Evolutionary conservation across 164 flowering plant genomes (phyloP), one percentile per base, ranked within the genome.

Genomic region (Dillenia turbinata): DNA sequence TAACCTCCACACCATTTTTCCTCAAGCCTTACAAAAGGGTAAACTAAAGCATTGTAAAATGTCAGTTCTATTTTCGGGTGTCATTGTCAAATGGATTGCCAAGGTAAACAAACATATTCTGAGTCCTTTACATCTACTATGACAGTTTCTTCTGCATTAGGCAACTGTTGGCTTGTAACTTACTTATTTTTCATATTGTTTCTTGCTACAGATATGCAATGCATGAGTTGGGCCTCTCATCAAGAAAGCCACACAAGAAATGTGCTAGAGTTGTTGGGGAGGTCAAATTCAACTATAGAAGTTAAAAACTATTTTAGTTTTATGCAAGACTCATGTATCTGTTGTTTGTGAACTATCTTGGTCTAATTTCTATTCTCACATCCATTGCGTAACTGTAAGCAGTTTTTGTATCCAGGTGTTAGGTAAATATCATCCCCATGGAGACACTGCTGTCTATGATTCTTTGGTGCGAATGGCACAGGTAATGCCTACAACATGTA

Each of bases 241-340:
- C 99, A 16, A 79, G 82, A 67, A 94, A 84, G 70, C 99, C 99
- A 44, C 78, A 71, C 79, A 94, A 85, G 78, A 91, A 94, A 78
- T 94, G 99, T 80, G 99, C 99, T 26, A 78, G 97, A 73, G 96
- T 94, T 67, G 95, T 94, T 72, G 97, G 97, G 44, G 97, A 91
- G 95, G 97, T 87, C 61, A 60, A 49, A 7, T 12, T 45, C 43
- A 45, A 49, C 61, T 57, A 10, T 52, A 17, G 8, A n/a, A 40
- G 19, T 50, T 62, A 46, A 22, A 53, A 9, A 8, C 8, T 16
- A 15, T n/a, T 44, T 48, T 33, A 14, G 47, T 19, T 13, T 62
- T 62, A 10, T 57, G 40, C 40, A 33, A 33, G 40, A 33, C 40
- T 33, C 40, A 33, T 33, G 40, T 33, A 33, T 33, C 4, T 33